phyloP scores from a whole-genome alignment of 148 eudicot genomes.

The Rhododendron ferrugineum region DNA sequence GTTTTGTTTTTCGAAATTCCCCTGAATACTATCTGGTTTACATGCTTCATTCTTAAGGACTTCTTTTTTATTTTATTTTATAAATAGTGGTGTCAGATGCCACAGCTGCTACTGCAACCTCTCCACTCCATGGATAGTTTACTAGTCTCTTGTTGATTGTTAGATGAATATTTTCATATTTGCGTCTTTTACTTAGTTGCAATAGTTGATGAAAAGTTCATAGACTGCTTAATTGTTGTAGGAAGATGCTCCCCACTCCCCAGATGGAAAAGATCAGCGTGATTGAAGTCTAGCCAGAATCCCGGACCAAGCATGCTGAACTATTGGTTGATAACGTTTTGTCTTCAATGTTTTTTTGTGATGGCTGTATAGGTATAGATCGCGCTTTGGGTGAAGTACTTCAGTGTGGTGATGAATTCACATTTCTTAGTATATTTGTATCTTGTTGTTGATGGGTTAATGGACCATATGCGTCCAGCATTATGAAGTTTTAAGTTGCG shows the following conservation, averaged over 20 bases:
- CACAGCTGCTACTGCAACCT: background rate
- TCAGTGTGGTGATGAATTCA: conserved; percentile 1
- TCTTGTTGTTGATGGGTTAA: background rate
- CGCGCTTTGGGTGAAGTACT: background rate
- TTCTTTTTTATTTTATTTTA: too few relatives aligned
- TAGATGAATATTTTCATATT: background rate
- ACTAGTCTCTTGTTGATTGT: background rate
- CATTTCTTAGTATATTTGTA: background rate
- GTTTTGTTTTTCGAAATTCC: background rate
- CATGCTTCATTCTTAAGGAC: background rate
- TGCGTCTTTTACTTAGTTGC: background rate
- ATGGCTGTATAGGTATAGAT: conserved; percentile 10
- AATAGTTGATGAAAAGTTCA: background rate
- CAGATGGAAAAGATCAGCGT: conserved; percentile 33
- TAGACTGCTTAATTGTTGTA: background rate
- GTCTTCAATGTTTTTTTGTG: conserved; percentile 1
- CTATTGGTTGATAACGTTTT: background rate
- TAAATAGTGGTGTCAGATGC: background rate
- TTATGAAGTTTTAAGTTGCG: background rate
- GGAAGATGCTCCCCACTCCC: conserved; percentile 32
- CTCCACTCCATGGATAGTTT: background rate
- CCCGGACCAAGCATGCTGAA: conserved; percentile 7
- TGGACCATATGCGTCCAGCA: background rate
- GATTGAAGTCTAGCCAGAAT: conserved; percentile 19
- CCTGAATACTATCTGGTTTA: background rate